Conservation (phyloP, 1,284 basidiomycete species). For the Cystobasidiaceae sp. region DNA sequence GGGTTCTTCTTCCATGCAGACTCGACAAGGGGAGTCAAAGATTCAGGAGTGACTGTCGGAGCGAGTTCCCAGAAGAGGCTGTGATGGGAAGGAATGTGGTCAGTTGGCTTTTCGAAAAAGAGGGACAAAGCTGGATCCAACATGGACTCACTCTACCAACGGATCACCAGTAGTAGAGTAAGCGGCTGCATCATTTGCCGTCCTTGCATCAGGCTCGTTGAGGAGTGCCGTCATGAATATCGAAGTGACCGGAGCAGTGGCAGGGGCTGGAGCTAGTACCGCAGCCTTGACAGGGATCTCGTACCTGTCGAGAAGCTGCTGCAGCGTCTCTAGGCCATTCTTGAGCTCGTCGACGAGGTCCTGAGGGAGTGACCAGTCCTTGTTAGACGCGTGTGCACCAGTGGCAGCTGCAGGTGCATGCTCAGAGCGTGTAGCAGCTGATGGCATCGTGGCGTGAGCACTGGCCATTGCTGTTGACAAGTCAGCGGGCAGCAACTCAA, state of each 20-base stretch:
- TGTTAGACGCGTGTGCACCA: background rate
- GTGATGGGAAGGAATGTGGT: background rate
- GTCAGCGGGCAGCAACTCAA: too few species aligned
- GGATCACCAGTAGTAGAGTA: background rate
- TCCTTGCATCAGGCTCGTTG: background rate
- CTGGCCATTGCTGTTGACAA: too few species aligned
- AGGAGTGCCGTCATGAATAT: slow-evolving; percentile 17
- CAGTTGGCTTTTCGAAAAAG: too few species aligned
- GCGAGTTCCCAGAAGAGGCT: slow-evolving; percentile 27
- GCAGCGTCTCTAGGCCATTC: background rate
- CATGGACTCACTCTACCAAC: slow-evolving; percentile 14
- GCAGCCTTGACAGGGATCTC: background rate
- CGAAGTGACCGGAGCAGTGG: background rate
- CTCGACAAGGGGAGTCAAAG: background rate
- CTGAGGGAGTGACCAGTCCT: slow-evolving; percentile 3
- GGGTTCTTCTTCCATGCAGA: slow-evolving; percentile 7
- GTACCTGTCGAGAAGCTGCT: background rate
- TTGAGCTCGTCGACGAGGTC: background rate
- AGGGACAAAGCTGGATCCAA: too few species aligned
- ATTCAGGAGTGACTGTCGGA: background rate
- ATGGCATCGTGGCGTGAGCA: too few species aligned
- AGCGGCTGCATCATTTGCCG: slow-evolving; percentile 2
- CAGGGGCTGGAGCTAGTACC: background rate
- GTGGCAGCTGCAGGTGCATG: too few species aligned
- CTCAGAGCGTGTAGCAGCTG: too few species aligned